These are phyloP conservation scores for Wallacemonas sp. DNA, from an alignment of 208 protist species.

Conservation along the genomic window DNA sequence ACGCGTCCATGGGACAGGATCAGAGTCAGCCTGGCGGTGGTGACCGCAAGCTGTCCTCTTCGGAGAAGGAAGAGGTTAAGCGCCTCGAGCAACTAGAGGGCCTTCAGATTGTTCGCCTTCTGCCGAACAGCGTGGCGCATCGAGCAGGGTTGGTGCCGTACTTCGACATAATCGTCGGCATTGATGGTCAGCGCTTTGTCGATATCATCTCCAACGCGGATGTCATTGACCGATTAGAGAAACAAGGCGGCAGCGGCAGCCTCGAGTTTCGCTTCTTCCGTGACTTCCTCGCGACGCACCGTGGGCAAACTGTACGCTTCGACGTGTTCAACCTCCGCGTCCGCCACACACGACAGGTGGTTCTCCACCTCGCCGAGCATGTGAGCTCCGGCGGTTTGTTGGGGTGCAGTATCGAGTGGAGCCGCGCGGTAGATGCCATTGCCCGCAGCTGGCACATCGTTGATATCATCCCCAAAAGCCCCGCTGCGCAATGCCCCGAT, in stretches of 20 bases:
- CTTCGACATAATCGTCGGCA: conserved; percentile 85
- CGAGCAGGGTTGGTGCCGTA: conserved; percentile 75
- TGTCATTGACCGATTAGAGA: neutral
- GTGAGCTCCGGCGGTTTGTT: conserved; percentile 66
- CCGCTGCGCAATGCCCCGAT: conserved; percentile 39
- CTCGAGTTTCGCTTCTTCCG: conserved; percentile 50
- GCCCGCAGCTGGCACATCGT: conserved; percentile 66
- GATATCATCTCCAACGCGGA: conserved; percentile 5
- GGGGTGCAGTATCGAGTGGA: conserved; percentile 88
- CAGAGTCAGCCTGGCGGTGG: conserved; percentile 23
- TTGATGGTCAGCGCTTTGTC: conserved; percentile 44
- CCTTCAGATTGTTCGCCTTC: conserved; percentile 76
- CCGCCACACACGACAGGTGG: conserved; percentile 58
- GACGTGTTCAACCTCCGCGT: conserved; percentile 68
- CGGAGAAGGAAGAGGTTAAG: neutral
- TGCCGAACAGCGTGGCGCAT: conserved; percentile 76
- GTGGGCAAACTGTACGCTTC: conserved; percentile 42
- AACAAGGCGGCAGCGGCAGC: neutral
- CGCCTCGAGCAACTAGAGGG: conserved; percentile 38
- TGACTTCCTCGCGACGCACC: conserved; percentile 38
- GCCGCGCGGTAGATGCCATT: conserved; percentile 12
- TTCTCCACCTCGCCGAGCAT: conserved; percentile 17
- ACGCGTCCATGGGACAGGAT: conserved; percentile 40
- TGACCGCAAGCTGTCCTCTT: neutral
- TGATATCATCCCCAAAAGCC: conserved; percentile 52